Percentiles rank a stretch among this genome's conserved stretches.
These are phyloP conservation scores for Claviceps digitariae DNA, from an alignment of 2,329 filamentous ascomycete genomes.

Conservation along the genomic window DNA sequence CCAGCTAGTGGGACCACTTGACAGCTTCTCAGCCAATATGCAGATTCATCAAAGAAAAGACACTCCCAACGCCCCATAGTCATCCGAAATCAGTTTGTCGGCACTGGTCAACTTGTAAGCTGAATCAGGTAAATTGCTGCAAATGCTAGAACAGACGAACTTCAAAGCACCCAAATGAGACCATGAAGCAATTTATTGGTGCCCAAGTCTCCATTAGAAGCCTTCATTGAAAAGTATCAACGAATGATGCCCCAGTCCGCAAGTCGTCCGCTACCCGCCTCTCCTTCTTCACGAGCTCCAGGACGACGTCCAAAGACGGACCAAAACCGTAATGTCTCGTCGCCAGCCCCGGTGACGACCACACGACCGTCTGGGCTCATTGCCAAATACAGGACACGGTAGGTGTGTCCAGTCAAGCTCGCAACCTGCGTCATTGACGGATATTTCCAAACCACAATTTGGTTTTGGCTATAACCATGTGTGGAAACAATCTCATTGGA, in stretches of 20 bases:
- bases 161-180: not conserved
- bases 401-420: conserved; percentile 90
- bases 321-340: conserved; percentile 95
- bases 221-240: conserved; percentile 15
- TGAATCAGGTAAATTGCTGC: not conserved
- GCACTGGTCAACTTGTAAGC: not conserved
- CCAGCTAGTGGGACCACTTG: not conserved
- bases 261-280: conserved; percentile 44
- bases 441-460: conserved; percentile 99
- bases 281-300: conserved; percentile 55
- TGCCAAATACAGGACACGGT: conserved; percentile 86
- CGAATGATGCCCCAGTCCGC: conserved; percentile 78
- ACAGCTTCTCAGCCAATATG: not conserved
- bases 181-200: not conserved
- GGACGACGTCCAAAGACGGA: conserved; percentile 82
- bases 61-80: not conserved
- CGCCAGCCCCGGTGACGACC: conserved; percentile 89
- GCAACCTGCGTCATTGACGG: conserved; percentile 96
- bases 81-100: not conserved
- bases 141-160: not conserved
- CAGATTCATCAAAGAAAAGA: not conserved
- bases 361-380: conserved; percentile 95
- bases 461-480: conserved; percentile 94
- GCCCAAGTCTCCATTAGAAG: not conserved
- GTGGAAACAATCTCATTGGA: conserved; percentile 96